phyloP scores from a whole-genome alignment of 768 basidiomycete genomes.

The Phaeotremella fagi region DNA sequence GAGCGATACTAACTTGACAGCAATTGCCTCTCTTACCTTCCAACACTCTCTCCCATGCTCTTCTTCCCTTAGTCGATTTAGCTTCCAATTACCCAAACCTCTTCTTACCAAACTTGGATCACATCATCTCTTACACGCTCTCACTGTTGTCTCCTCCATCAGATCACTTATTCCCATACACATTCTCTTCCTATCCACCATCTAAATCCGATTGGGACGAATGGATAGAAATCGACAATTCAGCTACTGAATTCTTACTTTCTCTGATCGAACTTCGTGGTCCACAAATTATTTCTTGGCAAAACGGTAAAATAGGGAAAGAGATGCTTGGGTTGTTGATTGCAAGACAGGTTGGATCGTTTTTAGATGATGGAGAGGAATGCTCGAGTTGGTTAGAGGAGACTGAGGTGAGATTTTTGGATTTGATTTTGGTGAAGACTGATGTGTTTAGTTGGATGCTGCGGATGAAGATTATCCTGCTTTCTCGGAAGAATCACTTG shows the following conservation, averaged over 20 bases:
- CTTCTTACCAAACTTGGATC: slow-evolving; percentile 12
- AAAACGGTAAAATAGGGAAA: slow-evolving; percentile 54
- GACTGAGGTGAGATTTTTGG: slow-evolving; percentile 59
- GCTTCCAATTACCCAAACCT: slow-evolving; percentile 28
- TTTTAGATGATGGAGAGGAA: slow-evolving; percentile 42
- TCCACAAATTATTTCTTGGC: slow-evolving; percentile 71
- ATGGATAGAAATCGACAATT: slow-evolving; percentile 63
- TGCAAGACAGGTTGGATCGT: slow-evolving; percentile 28
- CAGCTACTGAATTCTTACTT: slow-evolving; percentile 78
- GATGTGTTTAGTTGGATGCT: slow-evolving; percentile 55
- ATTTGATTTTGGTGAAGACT: slow-evolving; percentile 2
- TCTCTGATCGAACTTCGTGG: slow-evolving; percentile 71
- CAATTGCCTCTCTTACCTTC: slow-evolving; percentile 19
- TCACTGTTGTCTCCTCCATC: slow-evolving; percentile 23
- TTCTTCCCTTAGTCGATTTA: slow-evolving; percentile 34
- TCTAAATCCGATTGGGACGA: slow-evolving; percentile 55
- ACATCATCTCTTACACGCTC: slow-evolving; percentile 22
- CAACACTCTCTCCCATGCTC: slow-evolving; percentile 19
- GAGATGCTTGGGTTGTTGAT: slow-evolving; percentile 41
- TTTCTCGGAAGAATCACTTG: slow-evolving; percentile 75
- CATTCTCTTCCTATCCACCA: slow-evolving; percentile 20
- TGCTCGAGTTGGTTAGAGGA: slow-evolving; percentile 60
- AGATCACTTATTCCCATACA: neutral
- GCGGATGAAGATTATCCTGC: slow-evolving; percentile 61
- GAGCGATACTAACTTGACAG: slow-evolving; percentile 1